Evolutionary conservation across 2,329 filamentous ascomycete genomes (phyloP), one percentile per base, ranked within the genome.

Genomic region (Leptographium flavum): DNA sequence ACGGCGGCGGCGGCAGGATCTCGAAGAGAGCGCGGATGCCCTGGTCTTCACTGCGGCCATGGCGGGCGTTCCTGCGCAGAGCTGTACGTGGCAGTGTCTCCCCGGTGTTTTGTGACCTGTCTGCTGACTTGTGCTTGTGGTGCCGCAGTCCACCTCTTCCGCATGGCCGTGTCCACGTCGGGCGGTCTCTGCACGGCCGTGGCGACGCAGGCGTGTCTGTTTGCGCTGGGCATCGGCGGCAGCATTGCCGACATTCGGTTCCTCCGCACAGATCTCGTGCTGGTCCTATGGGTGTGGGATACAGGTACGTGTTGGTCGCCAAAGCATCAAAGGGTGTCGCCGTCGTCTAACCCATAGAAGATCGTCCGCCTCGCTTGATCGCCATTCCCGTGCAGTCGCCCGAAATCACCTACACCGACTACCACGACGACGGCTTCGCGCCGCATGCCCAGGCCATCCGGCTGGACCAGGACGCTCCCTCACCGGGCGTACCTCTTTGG

Each of bases 181-280:
- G 79, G 79, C 43, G 75, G 76, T 33, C 74, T 81, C 47, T 83
- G 74, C 52, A 65, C 66, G 45, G 58, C 60, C 31, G 54, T 62
- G 3, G 53, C 59, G 1, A 63, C 63, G 2, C 57, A 58, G n/a
- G 59, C 60, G 4, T 64, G 66, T 31, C 56, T 58, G 22, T 50
- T 77, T 9, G 59, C 60, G 28, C 58, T 76, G 2, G 62, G 59
- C 1, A 55, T 61, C 6, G 33, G 42, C 11, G 62, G 62, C 11
- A 62, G 58, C n/a, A 60, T 80, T 15, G 58, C 76, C 19, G 80
- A 87, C 56, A 59, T 82, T 14, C 79, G 81, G 55, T 86, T 87
- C 54, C 68, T 84, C 37, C 70, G 81, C 53, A 74, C 82, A 45
- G 60, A 68, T 13, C 68, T 64, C 0, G 57, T 87, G 2, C 66